A percentile compares a stretch with the other conserved stretches of the same genome.
Evolutionary conservation across 176 grass and related monocot genomes (phyloP).

Genomic region (Carex cristatella): DNA sequence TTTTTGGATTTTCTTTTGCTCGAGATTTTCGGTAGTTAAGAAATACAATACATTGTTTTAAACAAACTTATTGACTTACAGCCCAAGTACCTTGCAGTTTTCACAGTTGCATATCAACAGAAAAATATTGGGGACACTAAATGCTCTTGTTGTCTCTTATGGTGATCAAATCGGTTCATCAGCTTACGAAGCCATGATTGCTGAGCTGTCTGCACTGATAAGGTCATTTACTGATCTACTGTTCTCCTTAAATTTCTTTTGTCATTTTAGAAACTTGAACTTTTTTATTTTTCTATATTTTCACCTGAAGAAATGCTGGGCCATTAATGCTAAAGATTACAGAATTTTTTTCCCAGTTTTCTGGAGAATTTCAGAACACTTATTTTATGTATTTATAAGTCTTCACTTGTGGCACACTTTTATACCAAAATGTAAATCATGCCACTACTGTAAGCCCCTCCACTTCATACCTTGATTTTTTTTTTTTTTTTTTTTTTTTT

Average conservation of each 20-base stretch:
- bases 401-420: background rate
- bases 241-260: background rate
- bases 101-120: constrained; percentile 82
- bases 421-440: background rate
- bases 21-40: background rate
- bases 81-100: constrained; percentile 83
- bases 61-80: constrained; percentile 34
- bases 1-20: background rate
- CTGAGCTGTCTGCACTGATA: constrained; percentile 83
- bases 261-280: background rate
- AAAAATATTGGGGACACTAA: constrained; percentile 72
- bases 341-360: background rate
- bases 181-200: constrained; percentile 72
- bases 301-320: background rate
- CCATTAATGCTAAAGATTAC: background rate
- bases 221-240: constrained; percentile 35
- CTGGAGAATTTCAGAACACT: background rate
- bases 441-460: background rate
- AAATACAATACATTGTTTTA: background rate
- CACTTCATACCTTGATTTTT: background rate
- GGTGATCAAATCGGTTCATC: constrained; percentile 77
- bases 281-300: background rate
- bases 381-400: background rate
- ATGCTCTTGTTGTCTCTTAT: constrained; percentile 72
- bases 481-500: background rate